phyloP scores from a whole-genome alignment of 495 filamentous ascomycete species.

The Articulospora tetracladia region DNA sequence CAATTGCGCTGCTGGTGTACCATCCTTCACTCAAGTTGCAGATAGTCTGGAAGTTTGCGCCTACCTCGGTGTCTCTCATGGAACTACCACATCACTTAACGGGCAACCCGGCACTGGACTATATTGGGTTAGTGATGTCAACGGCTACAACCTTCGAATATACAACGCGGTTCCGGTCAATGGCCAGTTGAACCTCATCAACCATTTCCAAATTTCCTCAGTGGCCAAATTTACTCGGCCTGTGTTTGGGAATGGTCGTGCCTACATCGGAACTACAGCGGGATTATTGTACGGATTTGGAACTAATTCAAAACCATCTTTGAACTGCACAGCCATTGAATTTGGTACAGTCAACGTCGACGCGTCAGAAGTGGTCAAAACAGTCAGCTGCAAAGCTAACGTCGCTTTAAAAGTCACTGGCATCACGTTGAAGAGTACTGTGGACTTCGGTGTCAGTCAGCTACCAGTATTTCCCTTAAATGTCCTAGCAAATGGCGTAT shows the following conservation, averaged over 20 bases:
- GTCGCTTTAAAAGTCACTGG: too few species aligned
- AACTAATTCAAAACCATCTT: slow-evolving; percentile 35
- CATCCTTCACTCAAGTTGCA: slow-evolving; percentile 35
- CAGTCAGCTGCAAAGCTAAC: slow-evolving; percentile 31
- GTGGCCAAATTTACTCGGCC: slow-evolving; percentile 43
- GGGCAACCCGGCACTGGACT: slow-evolving; percentile 34
- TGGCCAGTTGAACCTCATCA: slow-evolving; percentile 35
- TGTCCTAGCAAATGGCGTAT: slow-evolving; percentile 30
- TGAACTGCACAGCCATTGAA: slow-evolving; percentile 36
- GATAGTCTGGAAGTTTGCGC: slow-evolving; percentile 29
- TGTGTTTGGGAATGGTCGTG: slow-evolving; percentile 42
- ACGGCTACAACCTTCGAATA: slow-evolving; percentile 33
- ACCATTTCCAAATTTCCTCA: slow-evolving; percentile 34
- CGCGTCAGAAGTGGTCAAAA: slow-evolving; percentile 19
- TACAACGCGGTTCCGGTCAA: slow-evolving; percentile 36
- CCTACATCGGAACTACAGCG: slow-evolving; percentile 36
- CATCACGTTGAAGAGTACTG: slow-evolving; percentile 27
- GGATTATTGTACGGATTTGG: slow-evolving; percentile 39
- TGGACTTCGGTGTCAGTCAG: slow-evolving; percentile 31
- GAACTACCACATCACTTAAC: slow-evolving; percentile 38
- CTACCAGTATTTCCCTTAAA: slow-evolving; percentile 32
- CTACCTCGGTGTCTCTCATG: slow-evolving; percentile 36
- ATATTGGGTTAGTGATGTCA: slow-evolving; percentile 36
- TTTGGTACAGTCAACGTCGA: slow-evolving; percentile 40
- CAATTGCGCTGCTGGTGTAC: slow-evolving; percentile 33